Evolutionary conservation across 129 eudicot genomes (phyloP).

Genomic region (Flaveria linearis): DNA sequence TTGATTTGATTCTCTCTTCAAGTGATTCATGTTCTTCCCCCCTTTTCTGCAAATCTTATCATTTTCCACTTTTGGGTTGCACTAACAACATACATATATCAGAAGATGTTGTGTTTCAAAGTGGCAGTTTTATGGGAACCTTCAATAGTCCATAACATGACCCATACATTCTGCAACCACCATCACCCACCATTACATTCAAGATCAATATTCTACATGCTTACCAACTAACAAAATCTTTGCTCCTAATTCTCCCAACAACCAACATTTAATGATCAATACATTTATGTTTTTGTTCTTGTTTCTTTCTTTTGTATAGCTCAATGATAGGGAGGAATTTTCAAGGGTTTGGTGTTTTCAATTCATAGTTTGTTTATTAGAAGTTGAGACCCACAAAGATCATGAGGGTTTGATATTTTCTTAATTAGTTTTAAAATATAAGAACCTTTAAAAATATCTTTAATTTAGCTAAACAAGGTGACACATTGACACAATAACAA

Average conservation of each 20-base stretch:
- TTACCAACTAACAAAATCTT: conserved; percentile 40
- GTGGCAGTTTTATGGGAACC: conserved; percentile 41
- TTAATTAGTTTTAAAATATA: not conserved
- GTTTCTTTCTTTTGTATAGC: not conserved
- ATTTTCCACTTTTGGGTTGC: conserved; percentile 53
- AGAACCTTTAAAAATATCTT: not conserved
- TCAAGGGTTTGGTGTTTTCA: conserved; percentile 1
- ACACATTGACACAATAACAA: too few relatives aligned
- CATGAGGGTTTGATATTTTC: not conserved
- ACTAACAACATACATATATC: conserved; percentile 36
- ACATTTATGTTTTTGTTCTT: conserved; percentile 21
- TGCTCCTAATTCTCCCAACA: conserved; percentile 38
- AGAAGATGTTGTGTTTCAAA: conserved; percentile 43
- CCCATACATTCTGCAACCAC: conserved; percentile 70
- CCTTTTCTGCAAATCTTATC: conserved; percentile 60
- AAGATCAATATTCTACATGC: conserved; percentile 34
- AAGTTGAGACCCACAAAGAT: conserved; percentile 1
- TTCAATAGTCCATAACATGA: conserved; percentile 52
- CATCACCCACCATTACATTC: conserved; percentile 19
- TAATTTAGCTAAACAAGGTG: too few relatives aligned
- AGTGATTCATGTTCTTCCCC: conserved; percentile 33
- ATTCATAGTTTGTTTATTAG: not conserved
- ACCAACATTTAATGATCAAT: conserved; percentile 28
- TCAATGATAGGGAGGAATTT: not conserved
- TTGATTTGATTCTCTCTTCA: conserved; percentile 15